Evolutionary conservation across 2,329 filamentous ascomycete genomes (phyloP).

Genomic region (Ophiostoma fasciatum): DNA sequence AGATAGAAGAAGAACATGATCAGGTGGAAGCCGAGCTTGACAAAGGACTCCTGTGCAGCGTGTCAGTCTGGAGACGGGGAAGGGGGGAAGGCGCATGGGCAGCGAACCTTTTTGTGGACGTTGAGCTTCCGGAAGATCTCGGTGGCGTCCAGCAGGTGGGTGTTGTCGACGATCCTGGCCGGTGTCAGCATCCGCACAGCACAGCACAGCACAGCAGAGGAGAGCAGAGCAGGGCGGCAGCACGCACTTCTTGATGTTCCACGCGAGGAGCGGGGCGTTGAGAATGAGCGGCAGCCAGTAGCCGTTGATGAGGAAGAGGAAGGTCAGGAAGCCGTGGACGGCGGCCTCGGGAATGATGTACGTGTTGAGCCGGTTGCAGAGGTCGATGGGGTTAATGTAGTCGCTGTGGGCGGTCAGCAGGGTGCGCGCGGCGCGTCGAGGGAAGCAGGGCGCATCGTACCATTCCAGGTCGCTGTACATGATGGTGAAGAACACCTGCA

Average conservation of each 20-base stretch:
- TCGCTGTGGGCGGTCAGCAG: constrained; percentile 45
- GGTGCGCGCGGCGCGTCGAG: not conserved
- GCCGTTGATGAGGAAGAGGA: constrained; percentile 94
- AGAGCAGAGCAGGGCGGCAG: not conserved
- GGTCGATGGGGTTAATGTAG: constrained; percentile 99
- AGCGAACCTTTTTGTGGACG: constrained; percentile 84
- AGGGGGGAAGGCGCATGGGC: too few species aligned
- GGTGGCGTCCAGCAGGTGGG: constrained; percentile 90
- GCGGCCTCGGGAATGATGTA: constrained; percentile 98
- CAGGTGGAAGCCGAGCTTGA: constrained; percentile 96
- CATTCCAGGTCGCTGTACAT: constrained; percentile 99
- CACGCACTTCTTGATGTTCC: constrained; percentile 95
- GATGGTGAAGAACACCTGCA: constrained; percentile 99
- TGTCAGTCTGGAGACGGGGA: not conserved
- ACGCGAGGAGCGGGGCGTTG: constrained; percentile 81
- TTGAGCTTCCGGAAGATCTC: constrained; percentile 99
- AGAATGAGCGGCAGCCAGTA: constrained; percentile 92
- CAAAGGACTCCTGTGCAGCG: constrained; percentile 71
- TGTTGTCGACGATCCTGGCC: constrained; percentile 83
- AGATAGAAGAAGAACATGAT: constrained; percentile 99
- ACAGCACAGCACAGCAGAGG: too few species aligned
- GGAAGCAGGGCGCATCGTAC: constrained; percentile 36
- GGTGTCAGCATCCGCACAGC: too few species aligned
- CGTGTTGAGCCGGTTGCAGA: constrained; percentile 99
- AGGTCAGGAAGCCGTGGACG: constrained; percentile 89